Base-by-base conservation (phyloP, 208 protist species). In the Herpetomonas samuelpessoai region DNA sequence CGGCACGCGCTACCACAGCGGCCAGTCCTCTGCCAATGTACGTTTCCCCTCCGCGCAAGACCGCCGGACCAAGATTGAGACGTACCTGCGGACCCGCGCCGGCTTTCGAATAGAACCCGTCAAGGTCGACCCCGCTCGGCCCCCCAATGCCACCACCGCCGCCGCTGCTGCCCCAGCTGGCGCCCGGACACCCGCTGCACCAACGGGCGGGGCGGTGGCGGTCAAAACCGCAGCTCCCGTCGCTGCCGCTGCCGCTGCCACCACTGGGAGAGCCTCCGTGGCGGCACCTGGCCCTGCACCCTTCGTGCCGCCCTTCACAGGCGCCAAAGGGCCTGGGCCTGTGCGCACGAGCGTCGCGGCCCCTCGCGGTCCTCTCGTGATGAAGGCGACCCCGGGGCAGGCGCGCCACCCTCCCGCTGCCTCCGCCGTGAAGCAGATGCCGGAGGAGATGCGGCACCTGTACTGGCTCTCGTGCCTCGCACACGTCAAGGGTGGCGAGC, bases 41-140 rank as follows among this genome's bases (percentile, higher is more conserved):
- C 81, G 85, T 16, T 95, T 95, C 57, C 85, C 88, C 18, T 92
- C 85, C 25, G 88, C 74, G 7, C 62, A 74, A 24, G 84, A 92
- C 44, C 81, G 88, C 24, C 86, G 77, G 12, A 18, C 75, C n/a
- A 88, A 87, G 67, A 68, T 95, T 21, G 88, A 92, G 39, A 79
- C 70, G 16, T 92, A 88, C 65, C 64, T 94, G 24, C 68, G 69
- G 31, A 75, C 62, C 16, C 82, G 88, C 10, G 66, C 57, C 4
- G 82, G 79, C 2, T 87, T 84, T 56, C 50, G 30, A 38, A 71
- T 91, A 49, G 71, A 86, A 71, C 61, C 81, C 30, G 68, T 81
- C 24, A 68, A 59, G 51, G 69, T 88, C 35, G 65, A 77, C 35
- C n/a, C 48, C 21, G 41, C 65, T 1, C 30, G 65, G n/a, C 47